These are phyloP conservation scores for Phlebiopsis flavidoalba DNA, from an alignment of 768 basidiomycete species.

Conservation along the genomic window DNA sequence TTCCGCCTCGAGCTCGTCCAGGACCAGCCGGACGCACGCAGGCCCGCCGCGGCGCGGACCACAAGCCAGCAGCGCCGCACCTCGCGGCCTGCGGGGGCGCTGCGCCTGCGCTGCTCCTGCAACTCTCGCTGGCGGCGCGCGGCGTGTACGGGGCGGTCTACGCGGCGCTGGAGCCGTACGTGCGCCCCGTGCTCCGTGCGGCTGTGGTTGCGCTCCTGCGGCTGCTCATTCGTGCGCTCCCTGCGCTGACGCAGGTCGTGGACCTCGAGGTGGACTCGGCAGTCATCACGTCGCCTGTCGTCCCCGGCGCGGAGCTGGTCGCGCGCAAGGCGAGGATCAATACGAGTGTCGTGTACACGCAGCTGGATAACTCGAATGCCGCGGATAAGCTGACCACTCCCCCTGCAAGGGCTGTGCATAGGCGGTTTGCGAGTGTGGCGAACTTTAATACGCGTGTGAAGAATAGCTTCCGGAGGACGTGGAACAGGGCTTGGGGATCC, in stretches of 20 bases:
- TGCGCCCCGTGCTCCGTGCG: conserved; percentile 58
- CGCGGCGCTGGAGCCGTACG: conserved; percentile 46
- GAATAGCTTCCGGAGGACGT: conserved; percentile 56
- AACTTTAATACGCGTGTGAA: conserved; percentile 62
- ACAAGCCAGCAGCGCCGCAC: neutral
- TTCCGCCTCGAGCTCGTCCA: conserved; percentile 47
- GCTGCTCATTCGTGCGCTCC: conserved; percentile 57
- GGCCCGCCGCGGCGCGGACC: neutral
- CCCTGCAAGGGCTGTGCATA: conserved; percentile 11
- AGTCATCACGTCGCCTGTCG: conserved; percentile 42
- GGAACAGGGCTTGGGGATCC: conserved; percentile 64
- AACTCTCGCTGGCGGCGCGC: conserved; percentile 26
- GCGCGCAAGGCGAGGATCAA: conserved; percentile 47
- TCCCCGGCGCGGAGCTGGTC: conserved; percentile 43
- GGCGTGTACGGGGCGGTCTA: conserved; percentile 26
- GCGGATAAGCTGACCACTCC: conserved; percentile 3
- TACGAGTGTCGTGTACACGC: conserved; percentile 49
- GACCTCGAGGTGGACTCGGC: conserved; percentile 63
- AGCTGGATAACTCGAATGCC: conserved; percentile 36
- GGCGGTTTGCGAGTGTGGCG: conserved; percentile 40
- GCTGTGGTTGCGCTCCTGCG: conserved; percentile 51
- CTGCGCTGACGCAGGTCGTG: conserved; percentile 60
- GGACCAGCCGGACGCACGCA: neutral
- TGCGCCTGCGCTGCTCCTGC: conserved; percentile 26
- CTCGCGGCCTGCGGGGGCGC: neutral